Percentiles rank a stretch among this genome's conserved stretches.
These are phyloP conservation scores for Clarireedia paspali DNA, from an alignment of 2,329 filamentous ascomycete species.

Conservation along the genomic window DNA sequence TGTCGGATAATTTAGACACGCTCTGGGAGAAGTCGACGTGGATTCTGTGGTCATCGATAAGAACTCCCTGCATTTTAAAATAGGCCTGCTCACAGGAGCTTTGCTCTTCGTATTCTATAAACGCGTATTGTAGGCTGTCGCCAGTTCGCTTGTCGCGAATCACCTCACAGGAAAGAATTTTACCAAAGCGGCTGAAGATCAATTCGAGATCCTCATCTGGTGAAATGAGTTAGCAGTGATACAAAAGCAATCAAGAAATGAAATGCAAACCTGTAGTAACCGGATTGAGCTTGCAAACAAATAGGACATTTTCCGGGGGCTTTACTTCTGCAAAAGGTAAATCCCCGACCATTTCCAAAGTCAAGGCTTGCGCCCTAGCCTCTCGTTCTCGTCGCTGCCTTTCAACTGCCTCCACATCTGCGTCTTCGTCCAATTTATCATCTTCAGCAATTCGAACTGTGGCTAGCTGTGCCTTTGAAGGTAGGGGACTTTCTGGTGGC, in stretches of 20 bases:
- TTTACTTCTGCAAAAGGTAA: slow-evolving; percentile 96
- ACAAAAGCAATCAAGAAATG: background rate
- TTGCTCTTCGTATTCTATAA: slow-evolving; percentile 94
- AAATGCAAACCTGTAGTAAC: slow-evolving; percentile 61
- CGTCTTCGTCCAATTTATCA: slow-evolving; percentile 67
- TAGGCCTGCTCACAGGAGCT: slow-evolving; percentile 90
- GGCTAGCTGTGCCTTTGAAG: slow-evolving; percentile 76
- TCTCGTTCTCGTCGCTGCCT: slow-evolving; percentile 78
- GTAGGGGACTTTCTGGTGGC: slow-evolving; percentile 71
- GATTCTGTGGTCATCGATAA: slow-evolving; percentile 95
- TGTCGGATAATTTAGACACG: slow-evolving; percentile 77
- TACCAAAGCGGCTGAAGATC: slow-evolving; percentile 95
- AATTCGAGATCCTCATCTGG: slow-evolving; percentile 83
- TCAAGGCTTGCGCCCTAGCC: slow-evolving; percentile 86
- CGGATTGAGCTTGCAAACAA: slow-evolving; percentile 97
- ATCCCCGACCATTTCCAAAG: slow-evolving; percentile 95
- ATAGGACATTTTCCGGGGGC: slow-evolving; percentile 92
- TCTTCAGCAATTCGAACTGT: slow-evolving; percentile 90
- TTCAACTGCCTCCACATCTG: slow-evolving; percentile 72
- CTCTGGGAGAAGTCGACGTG: slow-evolving; percentile 99
- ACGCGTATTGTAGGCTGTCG: slow-evolving; percentile 93
- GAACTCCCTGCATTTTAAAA: slow-evolving; percentile 96
- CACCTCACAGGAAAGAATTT: slow-evolving; percentile 90
- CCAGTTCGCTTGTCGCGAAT: slow-evolving; percentile 90
- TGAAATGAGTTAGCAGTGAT: slow-evolving; percentile 8